Base-by-base conservation (phyloP, 345 rosid species). In the Rhodamnia rubescens region DNA sequence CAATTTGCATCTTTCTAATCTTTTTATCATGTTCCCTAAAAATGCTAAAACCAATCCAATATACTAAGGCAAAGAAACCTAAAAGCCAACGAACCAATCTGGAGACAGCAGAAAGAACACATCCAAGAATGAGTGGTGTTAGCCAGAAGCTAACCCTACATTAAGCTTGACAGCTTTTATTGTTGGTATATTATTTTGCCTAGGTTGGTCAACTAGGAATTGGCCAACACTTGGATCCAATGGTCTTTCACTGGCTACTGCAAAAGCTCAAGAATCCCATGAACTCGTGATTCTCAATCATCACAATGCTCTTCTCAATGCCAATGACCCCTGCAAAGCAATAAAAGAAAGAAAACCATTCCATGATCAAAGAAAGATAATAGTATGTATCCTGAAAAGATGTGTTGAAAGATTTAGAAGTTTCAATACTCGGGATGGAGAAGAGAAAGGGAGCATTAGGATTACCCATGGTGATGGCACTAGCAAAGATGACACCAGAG, bases 391-490 rank as follows among this genome's bases (percentile, higher is more conserved):
- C 75, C 51, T 49, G 20, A 61, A 53, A 69, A 36, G 42, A 32
- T 6, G 78, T 18, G 47, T 27, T 27, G 24, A 20, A 15, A 50
- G 16, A 81, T 81, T 21, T 12, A 14, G 22, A 82, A 26, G 83
- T 51, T 49, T 27, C 26, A 64, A 54, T 54, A 55, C 44, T 20
- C 55, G 55, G 74, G 24, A 53, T 42, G 1, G 69, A 82, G 42
- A 75, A 47, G 53, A 47, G n/a, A 32, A 27, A 27, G 82, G 75
- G 14, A 20, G 42, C 5, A 10, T 14, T 29, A 18, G 32, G 44
- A 50, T 81, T 91, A 91, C 93, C 93, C 93, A 91, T 88, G 22
- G 93, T 91, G 74, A 91, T 32, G 44, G 93, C 93, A 84, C 93
- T 91, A 7, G 90, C 92, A 84, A 90, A 90, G 53, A 91, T 91